Percentiles rank a stretch among this genome's conserved stretches.
Evolutionary conservation across 208 protist genomes (phyloP).

Genomic region (Blastocrithidia nonstop): DNA sequence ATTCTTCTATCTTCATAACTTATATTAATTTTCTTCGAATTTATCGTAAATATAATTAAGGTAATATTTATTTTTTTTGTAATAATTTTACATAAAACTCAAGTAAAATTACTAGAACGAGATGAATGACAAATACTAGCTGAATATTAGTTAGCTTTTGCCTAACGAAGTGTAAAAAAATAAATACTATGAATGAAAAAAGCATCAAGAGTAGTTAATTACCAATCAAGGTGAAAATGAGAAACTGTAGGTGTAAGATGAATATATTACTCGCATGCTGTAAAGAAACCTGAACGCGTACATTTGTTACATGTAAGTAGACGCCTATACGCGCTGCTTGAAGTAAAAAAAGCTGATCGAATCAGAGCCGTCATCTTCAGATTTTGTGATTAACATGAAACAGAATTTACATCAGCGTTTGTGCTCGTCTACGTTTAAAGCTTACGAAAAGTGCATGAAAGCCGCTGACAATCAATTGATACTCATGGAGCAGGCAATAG

Average conservation of each 20-base stretch:
- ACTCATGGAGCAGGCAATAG: constrained; percentile 35
- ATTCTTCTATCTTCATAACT: too few relatives aligned
- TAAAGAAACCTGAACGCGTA: constrained; percentile 72
- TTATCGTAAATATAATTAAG: too few relatives aligned
- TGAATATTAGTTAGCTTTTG: too few relatives aligned
- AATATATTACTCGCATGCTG: constrained; percentile 59
- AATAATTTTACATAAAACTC: too few relatives aligned
- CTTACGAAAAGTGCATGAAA: constrained; percentile 54
- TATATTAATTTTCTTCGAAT: too few relatives aligned
- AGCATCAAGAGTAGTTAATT: constrained; percentile 10
- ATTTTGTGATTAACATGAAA: constrained; percentile 54
- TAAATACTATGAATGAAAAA: constrained; percentile 8
- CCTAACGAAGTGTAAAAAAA: too few relatives aligned
- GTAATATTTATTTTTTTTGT: too few relatives aligned
- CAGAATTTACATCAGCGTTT: constrained; percentile 53
- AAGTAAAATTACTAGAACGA: too few relatives aligned
- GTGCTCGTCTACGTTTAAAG: constrained; percentile 29
- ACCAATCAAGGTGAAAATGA: constrained; percentile 30
- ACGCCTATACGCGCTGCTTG: constrained; percentile 56
- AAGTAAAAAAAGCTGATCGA: constrained; percentile 40
- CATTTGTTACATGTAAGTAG: constrained; percentile 59
- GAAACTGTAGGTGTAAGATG: constrained; percentile 39
- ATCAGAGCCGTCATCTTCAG: constrained; percentile 8
- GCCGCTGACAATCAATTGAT: constrained; percentile 37
- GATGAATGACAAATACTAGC: too few relatives aligned